Evolutionary conservation across 345 rosid genomes (phyloP).

Genomic region (Citrus maxima): DNA sequence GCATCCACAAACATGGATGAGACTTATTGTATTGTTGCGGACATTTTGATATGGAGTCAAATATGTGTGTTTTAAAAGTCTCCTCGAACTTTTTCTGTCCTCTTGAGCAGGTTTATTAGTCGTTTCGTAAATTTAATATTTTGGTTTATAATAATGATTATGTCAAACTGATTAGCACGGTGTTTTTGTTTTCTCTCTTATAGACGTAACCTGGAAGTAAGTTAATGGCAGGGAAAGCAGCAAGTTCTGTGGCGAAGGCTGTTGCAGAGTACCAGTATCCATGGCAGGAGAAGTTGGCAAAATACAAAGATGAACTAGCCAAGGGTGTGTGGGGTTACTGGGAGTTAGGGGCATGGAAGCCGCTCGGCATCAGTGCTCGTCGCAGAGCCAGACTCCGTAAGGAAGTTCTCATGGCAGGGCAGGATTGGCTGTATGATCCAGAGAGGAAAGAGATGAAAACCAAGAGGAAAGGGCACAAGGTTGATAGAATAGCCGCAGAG

Average conservation of each 20-base stretch:
- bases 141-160: neutral
- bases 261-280: constrained; percentile 61
- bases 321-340: constrained; percentile 95
- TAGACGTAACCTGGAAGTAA: neutral
- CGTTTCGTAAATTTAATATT: neutral
- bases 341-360: constrained; percentile 92
- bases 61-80: neutral
- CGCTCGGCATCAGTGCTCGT: constrained; percentile 79
- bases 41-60: neutral
- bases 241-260: constrained; percentile 53
- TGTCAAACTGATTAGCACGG: neutral
- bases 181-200: neutral
- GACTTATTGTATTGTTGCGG: neutral
- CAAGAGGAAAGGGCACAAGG: constrained; percentile 84
- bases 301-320: constrained; percentile 65
- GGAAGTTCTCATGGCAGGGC: constrained; percentile 71
- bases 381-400: constrained; percentile 83
- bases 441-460: constrained; percentile 84
- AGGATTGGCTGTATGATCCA: constrained; percentile 89
- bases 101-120: neutral
- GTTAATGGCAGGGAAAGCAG: constrained; percentile 77
- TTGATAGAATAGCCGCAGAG: constrained; percentile 78
- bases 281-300: constrained; percentile 73
- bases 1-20: neutral
- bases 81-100: neutral